phyloP scores from a whole-genome alignment of 148 eudicot species.

The Fagopyrum tataricum region DNA sequence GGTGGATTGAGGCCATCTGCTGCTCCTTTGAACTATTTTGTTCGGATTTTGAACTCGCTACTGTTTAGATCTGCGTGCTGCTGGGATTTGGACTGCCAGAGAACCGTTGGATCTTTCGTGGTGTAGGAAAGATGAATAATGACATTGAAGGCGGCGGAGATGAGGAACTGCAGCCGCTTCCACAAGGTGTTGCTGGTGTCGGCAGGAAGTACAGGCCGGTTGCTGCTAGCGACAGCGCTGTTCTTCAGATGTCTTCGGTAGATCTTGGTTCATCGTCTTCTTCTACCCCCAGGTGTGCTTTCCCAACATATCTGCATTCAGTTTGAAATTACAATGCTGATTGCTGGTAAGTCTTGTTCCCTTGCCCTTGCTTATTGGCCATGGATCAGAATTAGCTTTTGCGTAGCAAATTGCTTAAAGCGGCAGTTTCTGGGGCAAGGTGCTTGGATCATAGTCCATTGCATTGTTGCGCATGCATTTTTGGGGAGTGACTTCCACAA shows the following conservation, averaged over 20 bases:
- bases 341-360: not conserved
- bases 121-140: slow-evolving; percentile 24
- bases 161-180: slow-evolving; percentile 10
- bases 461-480: not conserved
- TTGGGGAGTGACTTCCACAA: not conserved
- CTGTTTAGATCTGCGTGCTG: slow-evolving; percentile 1
- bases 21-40: not conserved
- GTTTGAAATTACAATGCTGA: not conserved
- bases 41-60: not conserved
- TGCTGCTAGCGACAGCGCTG: slow-evolving; percentile 41
- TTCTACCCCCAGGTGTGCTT: slow-evolving; percentile 20
- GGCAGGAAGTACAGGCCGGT: slow-evolving; percentile 37
- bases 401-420: not conserved
- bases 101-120: slow-evolving; percentile 4
- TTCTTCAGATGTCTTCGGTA: slow-evolving; percentile 42
- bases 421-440: not conserved
- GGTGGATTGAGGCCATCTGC: slow-evolving; percentile 7
- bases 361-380: not conserved
- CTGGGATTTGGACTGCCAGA: not conserved
- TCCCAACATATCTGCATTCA: not conserved
- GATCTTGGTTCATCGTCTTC: slow-evolving; percentile 30
- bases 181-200: slow-evolving; percentile 12
- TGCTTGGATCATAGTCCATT: not conserved
- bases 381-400: not conserved
- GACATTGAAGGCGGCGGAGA: slow-evolving; percentile 29